A percentile compares a stretch with the other conserved stretches of the same genome.
These are phyloP conservation scores for Jamesozyma piceae DNA, from an alignment of 805 yeast genomes.

Conservation along the genomic window DNA sequence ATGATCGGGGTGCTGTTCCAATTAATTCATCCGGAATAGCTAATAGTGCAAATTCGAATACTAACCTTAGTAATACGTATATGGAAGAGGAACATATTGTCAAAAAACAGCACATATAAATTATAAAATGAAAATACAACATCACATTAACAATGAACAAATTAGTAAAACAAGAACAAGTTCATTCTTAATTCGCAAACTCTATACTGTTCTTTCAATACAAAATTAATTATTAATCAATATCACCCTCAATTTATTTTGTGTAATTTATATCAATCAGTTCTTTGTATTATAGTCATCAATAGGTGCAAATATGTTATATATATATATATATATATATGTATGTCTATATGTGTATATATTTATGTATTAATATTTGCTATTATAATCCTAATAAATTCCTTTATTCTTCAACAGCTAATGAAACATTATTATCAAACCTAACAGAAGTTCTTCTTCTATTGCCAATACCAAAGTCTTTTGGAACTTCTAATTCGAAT, in stretches of 20 bases:
- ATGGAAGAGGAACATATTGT: background rate
- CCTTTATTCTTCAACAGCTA: slow-evolving; percentile 34
- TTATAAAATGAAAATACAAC: background rate
- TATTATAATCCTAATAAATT: too few relatives aligned
- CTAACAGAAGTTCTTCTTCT: slow-evolving; percentile 56
- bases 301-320: background rate
- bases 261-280: too few relatives aligned
- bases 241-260: too few relatives aligned
- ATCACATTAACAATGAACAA: too few relatives aligned
- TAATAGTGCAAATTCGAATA: background rate
- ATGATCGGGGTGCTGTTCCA: background rate
- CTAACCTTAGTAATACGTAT: background rate
- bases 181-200: too few relatives aligned
- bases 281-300: background rate
- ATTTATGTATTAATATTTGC: background rate
- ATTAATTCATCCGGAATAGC: background rate
- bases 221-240: too few relatives aligned
- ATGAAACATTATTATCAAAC: slow-evolving; percentile 51
- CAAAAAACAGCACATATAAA: slow-evolving; percentile 1
- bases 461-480: slow-evolving; percentile 17
- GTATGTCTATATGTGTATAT: background rate
- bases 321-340: background rate
- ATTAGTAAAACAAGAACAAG: too few relatives aligned
- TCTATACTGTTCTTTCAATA: too few relatives aligned
- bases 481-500: slow-evolving; percentile 42